phyloP scores from a whole-genome alignment of 163 green algal genomes.

The Trebouxiophyceae sp. region DNA sequence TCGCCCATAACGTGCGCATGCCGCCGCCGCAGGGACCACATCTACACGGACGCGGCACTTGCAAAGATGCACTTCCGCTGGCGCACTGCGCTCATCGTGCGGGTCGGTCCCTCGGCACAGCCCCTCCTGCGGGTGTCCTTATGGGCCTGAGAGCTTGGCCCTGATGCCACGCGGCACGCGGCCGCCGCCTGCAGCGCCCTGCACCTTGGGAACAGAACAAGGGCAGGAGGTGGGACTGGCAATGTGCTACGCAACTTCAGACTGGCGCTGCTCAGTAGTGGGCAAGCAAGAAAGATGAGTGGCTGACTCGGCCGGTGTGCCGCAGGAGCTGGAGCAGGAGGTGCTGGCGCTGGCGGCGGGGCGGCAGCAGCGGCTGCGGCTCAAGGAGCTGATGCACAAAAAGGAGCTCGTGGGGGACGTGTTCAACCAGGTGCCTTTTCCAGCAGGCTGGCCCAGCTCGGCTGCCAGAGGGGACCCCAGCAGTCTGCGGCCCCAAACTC shows the following conservation, averaged over 20 bases:
- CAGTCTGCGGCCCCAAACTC: no score
- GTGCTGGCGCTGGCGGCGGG: conserved; percentile 69
- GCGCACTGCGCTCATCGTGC: conserved; percentile 77
- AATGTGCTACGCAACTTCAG: no score
- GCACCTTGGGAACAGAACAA: no score
- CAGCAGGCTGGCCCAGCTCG: background rate
- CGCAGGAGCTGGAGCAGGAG: conserved; percentile 49
- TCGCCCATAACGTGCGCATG: no score
- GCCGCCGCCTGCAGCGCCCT: no score
- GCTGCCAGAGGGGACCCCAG: no score
- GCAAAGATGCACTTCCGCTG: conserved; percentile 87
- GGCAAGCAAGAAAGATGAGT: no score
- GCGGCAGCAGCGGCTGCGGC: conserved; percentile 47
- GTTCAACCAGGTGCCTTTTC: conserved; percentile 79
- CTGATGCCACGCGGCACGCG: no score
- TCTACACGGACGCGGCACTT: conserved; percentile 81
- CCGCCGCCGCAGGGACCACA: conserved; percentile 2
- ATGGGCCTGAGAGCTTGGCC: no score
- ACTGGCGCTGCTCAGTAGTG: no score
- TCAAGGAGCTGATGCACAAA: conserved; percentile 87
- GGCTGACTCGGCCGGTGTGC: background rate
- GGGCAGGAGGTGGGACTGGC: no score
- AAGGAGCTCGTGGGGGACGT: conserved; percentile 83
- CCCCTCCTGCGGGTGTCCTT: no score
- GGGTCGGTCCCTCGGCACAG: background rate